Evolutionary conservation across 257 asterid species (phyloP).

Genomic region (Paulownia fortunei): DNA sequence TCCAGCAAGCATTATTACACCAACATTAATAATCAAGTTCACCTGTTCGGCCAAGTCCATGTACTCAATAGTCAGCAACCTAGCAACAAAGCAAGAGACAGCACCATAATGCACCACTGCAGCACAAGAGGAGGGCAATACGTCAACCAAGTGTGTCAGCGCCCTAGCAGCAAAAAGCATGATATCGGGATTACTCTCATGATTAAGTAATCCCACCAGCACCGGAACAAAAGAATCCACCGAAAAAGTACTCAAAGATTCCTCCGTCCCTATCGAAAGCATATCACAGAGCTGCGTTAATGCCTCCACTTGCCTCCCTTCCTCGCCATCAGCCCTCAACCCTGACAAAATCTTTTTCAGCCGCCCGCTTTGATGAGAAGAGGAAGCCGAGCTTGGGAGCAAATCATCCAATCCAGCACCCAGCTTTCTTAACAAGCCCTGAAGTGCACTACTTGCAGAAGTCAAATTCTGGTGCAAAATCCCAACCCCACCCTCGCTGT

Average conservation of each 20-base stretch:
- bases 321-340: constrained; percentile 96
- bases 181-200: constrained; percentile 90
- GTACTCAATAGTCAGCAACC: constrained; percentile 92
- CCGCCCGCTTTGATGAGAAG: constrained; percentile 88
- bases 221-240: constrained; percentile 98
- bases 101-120: constrained; percentile 99
- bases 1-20: neutral
- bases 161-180: constrained; percentile 99
- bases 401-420: constrained; percentile 98
- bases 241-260: constrained; percentile 87
- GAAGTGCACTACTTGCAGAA: constrained; percentile 95
- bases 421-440: constrained; percentile 84
- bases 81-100: constrained; percentile 90
- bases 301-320: constrained; percentile 97
- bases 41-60: constrained; percentile 99
- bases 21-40: constrained; percentile 23
- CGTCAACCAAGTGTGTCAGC: constrained; percentile 97
- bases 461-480: constrained; percentile 84
- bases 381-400: constrained; percentile 87
- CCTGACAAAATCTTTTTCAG: constrained; percentile 93
- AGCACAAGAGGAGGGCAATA: constrained; percentile 93
- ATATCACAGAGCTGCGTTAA: constrained; percentile 90
- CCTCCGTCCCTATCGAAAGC: constrained; percentile 97
- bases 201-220: constrained; percentile 90
- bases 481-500: constrained; percentile 88